These are phyloP conservation scores for Chalaropsis thielavioides DNA, from an alignment of 2,329 filamentous ascomycete genomes.

Conservation along the genomic window DNA sequence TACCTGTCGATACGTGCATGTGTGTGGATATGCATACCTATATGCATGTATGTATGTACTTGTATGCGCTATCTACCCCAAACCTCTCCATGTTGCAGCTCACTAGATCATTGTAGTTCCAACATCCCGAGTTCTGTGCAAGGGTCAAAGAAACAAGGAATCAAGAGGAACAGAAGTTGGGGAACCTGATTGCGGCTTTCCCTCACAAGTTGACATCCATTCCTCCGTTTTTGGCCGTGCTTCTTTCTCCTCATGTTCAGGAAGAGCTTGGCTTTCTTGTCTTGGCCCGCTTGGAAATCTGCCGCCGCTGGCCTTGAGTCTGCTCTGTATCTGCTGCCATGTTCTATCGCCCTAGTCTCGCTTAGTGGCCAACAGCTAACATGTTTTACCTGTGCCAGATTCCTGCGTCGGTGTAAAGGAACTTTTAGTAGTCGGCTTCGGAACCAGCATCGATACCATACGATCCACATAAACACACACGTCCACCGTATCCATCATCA, in stretches of 20 bases:
- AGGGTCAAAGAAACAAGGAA: background rate
- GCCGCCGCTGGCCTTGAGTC: background rate
- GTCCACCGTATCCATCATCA: background rate
- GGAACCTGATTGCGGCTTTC: background rate
- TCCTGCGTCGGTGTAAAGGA: slow-evolving; percentile 6
- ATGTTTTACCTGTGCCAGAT: background rate
- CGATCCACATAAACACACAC: background rate
- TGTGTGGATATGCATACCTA: too few relatives aligned
- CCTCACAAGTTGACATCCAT: background rate
- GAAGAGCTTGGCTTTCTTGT: background rate
- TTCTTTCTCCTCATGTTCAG: background rate
- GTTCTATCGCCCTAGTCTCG: background rate
- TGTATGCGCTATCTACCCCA: background rate
- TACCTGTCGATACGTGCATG: background rate
- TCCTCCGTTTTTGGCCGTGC: background rate
- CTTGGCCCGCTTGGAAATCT: too few relatives aligned
- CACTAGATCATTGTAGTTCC: background rate
- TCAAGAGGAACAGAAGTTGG: background rate
- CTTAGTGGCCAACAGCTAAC: background rate
- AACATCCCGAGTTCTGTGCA: background rate
- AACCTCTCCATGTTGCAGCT: background rate
- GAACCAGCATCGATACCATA: background rate
- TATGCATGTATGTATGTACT: background rate
- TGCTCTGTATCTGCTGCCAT: too few relatives aligned
- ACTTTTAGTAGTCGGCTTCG: background rate